Evolutionary conservation across 129 eudicot species (phyloP), one percentile per base, ranked within the genome.

Genomic region (Gnaphalium uliginosum): DNA sequence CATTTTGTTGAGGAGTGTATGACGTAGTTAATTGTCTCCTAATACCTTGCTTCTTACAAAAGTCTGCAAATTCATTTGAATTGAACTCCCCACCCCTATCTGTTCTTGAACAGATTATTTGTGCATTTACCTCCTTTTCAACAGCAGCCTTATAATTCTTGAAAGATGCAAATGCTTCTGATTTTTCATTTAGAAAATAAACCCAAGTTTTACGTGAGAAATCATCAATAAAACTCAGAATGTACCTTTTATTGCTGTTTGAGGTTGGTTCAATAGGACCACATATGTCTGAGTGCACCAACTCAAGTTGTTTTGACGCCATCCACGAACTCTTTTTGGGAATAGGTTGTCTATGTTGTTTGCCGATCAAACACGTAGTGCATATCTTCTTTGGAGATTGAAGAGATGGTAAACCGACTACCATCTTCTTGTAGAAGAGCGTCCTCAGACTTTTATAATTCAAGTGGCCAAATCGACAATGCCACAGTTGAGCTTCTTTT

Each of bases 181-280:
- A 73, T n/a, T 60, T 59, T 37, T 60, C 69, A 0, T 13, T 18
- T 23, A 18, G 14, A 37, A 14, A 25, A 37, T 29, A 58, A 24
- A 24, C 21, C 78, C 69, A 73, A 1, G 15, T 8, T 35, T 73
- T 59, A 2, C 78, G 25, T 4, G 41, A 23, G 8, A 13, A 41
- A 9, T 73, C 68, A 23, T 73, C 69, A 14, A 73, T 73, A 5
- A 73, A 60, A 37, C 57, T 22, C 2, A 73, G 23, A 9, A 73
- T 8, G 15, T 39, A 73, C 59, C 59, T 73, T 1, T 37, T 73
- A 0, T n/a, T 10, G 2, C 25, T 21, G 10, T 61, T 24, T 4
- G 58, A 73, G 1, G 17, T 8, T 11, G 25, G 69, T 2, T 5
- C 13, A 4, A 59, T 26, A 0, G 59, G 68, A 0, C 68, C 43